A percentile compares a stretch with the other conserved stretches of the same genome.
phyloP scores from a whole-genome alignment of 1,139 yeast species.

The Yamadazyma pseudoaaseri region DNA sequence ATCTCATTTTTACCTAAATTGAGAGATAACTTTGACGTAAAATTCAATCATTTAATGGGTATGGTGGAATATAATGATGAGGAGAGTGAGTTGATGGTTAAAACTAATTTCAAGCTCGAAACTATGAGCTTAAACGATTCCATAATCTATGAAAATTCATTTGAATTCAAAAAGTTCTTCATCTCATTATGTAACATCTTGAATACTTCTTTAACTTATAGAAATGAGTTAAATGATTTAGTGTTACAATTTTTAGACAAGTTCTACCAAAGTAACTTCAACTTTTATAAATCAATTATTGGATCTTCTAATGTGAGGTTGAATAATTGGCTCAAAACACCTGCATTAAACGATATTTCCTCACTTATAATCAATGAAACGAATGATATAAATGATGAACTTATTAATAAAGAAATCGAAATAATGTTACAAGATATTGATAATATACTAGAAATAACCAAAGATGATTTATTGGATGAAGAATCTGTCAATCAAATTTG shows the following conservation, averaged over 20 bases:
- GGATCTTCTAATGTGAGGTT: constrained; percentile 20
- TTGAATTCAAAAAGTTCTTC: constrained; percentile 54
- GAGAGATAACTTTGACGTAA: constrained; percentile 48
- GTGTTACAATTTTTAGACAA: constrained; percentile 36
- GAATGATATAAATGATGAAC: constrained; percentile 9
- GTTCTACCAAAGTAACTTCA: constrained; percentile 30
- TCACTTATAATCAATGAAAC: constrained; percentile 22
- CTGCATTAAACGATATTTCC: constrained; percentile 34
- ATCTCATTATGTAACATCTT: constrained; percentile 51
- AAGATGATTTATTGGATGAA: constrained; percentile 42
- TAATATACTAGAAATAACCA: constrained; percentile 29
- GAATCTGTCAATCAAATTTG: constrained; percentile 49
- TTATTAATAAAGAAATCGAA: constrained; percentile 34
- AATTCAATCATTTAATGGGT: constrained; percentile 32
- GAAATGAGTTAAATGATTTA: constrained; percentile 50
- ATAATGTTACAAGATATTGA: constrained; percentile 29
- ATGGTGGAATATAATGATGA: constrained; percentile 12
- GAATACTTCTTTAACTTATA: constrained; percentile 60
- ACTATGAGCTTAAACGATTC: constrained; percentile 8
- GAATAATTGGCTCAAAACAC: constrained; percentile 41
- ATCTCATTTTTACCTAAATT: constrained; percentile 64
- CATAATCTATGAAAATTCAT: constrained; percentile 46
- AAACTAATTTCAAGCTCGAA: constrained; percentile 5
- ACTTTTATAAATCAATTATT: constrained; percentile 31
- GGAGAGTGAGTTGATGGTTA: constrained; percentile 4